These are phyloP conservation scores for Pseudogymnoascus sp. DNA, from an alignment of 2,329 filamentous ascomycete genomes.

Conservation along the genomic window DNA sequence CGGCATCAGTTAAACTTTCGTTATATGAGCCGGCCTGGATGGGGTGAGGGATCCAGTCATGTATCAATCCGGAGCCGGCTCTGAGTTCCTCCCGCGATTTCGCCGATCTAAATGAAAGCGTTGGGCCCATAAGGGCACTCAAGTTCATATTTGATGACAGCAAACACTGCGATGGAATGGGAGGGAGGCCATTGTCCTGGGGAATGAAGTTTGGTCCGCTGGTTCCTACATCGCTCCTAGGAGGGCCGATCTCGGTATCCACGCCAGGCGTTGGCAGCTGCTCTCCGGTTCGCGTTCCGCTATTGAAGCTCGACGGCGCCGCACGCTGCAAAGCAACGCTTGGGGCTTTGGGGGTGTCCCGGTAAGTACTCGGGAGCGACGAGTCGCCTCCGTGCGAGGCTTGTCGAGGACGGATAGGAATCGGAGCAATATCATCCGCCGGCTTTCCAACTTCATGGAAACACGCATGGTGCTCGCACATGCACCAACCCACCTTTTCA, in stretches of 20 bases:
- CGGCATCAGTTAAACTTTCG: constrained; percentile 10
- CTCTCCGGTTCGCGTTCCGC: background rate
- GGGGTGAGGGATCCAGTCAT: constrained; percentile 8
- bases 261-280: background rate
- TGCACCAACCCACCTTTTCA: constrained; percentile 31
- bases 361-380: constrained; percentile 2
- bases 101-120: constrained; percentile 15
- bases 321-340: background rate
- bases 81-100: background rate
- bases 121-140: constrained; percentile 21
- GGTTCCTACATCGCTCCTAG: constrained; percentile 10
- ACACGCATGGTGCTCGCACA: constrained; percentile 51
- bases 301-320: background rate
- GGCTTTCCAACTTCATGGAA: constrained; percentile 35
- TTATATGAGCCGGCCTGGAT: constrained; percentile 15
- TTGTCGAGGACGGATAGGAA: background rate
- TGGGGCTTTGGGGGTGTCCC: background rate
- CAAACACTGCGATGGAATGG: constrained; percentile 31
- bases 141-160: constrained; percentile 29
- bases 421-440: background rate
- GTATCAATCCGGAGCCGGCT: background rate
- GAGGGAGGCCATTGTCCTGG: constrained; percentile 23
- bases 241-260: background rate
- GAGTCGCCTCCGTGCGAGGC: background rate
- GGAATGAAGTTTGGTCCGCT: constrained; percentile 22